A percentile compares a stretch with the other conserved stretches of the same genome.
Conservation (phyloP, 306 rosid genomes). For the Vigna nakashimae region DNA sequence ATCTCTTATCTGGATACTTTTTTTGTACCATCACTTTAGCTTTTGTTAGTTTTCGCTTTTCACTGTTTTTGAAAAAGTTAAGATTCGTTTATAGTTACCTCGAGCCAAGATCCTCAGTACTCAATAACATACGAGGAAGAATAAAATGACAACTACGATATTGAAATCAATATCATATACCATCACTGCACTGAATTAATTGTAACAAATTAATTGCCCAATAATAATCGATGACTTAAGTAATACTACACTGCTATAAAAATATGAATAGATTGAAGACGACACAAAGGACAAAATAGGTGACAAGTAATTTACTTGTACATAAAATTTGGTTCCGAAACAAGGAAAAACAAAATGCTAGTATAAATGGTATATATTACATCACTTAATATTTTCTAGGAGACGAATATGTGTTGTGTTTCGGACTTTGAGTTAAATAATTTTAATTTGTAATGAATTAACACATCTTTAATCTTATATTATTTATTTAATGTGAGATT, state of each 20-base stretch:
- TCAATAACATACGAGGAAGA: background rate
- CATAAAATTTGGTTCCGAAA: background rate
- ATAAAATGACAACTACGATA: conserved; percentile 26
- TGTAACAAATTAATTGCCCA: no score
- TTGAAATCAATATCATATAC: background rate
- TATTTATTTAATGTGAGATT: no score
- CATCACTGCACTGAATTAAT: background rate
- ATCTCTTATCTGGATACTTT: no score
- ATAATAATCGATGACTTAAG: background rate
- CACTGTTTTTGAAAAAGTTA: conserved; percentile 33
- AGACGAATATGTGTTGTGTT: no score
- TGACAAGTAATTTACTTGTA: background rate
- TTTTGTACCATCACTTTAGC: no score
- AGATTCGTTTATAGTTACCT: conserved; percentile 31
- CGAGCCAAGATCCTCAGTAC: background rate
- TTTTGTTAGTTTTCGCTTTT: conserved; percentile 19
- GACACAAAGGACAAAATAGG: conserved; percentile 8
- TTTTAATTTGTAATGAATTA: no score
- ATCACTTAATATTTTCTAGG: no score
- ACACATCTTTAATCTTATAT: no score
- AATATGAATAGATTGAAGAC: no score
- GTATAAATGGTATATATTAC: no score
- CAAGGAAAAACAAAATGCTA: background rate
- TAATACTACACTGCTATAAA: background rate
- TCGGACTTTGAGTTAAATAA: no score